Evolutionary conservation across 306 rosid genomes (phyloP).

Genomic region (Prunus mume): DNA sequence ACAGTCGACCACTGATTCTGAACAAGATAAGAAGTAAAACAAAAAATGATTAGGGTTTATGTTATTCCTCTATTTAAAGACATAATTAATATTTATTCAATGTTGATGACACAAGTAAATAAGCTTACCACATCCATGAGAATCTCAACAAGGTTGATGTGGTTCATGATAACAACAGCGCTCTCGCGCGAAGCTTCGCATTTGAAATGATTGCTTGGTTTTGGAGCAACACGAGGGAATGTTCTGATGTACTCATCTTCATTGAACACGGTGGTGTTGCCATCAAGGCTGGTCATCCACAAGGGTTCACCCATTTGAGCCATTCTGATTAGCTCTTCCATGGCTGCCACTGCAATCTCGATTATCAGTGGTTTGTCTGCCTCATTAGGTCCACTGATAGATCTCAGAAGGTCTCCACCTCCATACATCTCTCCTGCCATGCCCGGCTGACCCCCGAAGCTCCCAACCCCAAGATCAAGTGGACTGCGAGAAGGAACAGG

Average conservation of each 20-base stretch:
- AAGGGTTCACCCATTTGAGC: constrained; percentile 91
- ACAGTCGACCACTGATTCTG: constrained; percentile 89
- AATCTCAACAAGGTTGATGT: constrained; percentile 84
- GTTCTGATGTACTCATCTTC: constrained; percentile 80
- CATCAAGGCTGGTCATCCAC: constrained; percentile 80
- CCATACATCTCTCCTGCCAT: constrained; percentile 63
- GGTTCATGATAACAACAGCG: constrained; percentile 80
- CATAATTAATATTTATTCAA: background rate
- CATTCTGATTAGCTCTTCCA: constrained; percentile 86
- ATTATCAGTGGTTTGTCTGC: constrained; percentile 86
- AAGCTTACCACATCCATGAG: constrained; percentile 84
- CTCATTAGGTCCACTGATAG: constrained; percentile 65
- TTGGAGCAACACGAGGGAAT: constrained; percentile 81
- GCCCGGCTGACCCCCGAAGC: constrained; percentile 54
- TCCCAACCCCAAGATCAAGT: constrained; percentile 61
- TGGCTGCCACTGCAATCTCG: constrained; percentile 93
- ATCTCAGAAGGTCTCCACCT: constrained; percentile 65
- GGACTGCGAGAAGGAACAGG: constrained; percentile 64
- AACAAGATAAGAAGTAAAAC: background rate
- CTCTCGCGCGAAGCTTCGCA: constrained; percentile 85
- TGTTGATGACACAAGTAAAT: background rate
- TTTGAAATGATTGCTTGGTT: constrained; percentile 57
- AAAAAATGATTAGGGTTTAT: background rate
- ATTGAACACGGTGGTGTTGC: constrained; percentile 44
- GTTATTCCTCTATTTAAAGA: background rate